Evolutionary conservation across 2,329 filamentous ascomycete genomes (phyloP), one percentile per base, ranked within the genome.

Genomic region (Herpotrichia juniperi): DNA sequence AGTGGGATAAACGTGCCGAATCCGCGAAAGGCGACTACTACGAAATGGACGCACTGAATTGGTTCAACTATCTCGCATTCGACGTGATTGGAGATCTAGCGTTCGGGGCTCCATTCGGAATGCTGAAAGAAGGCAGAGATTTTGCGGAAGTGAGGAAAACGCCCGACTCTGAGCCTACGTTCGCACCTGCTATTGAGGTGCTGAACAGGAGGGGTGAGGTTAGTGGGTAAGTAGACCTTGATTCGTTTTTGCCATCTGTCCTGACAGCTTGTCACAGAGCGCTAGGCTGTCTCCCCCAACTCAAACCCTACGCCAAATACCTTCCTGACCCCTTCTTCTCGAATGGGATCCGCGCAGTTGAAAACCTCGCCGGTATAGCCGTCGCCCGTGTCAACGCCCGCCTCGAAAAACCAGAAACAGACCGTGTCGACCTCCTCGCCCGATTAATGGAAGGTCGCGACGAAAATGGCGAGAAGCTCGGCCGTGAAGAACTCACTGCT

Each of bases 181-280:
- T 88, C 63, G 89, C 88, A 0, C 84, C 88, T 0, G 93, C 92
- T 9, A 90, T 96, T 56, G 87, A 96, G 74, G 93, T 96, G 3
- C 79, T 96, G 48, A 96, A 96, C 76, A 84, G 92, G 12, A 83
- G 92, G 43, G 93, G 92, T 49, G 92, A 96, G 68, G 91, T 96
- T 25, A 93, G 88, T 11, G 89, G 86, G 73, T 75, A 64, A 32
- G 71, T 63, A n/a, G 4, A 12, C 11, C 12, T 12, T 45, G 31
- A 7, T 31, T 30, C 24, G 14, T 14, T 30, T 31, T 14, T 2
- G 25, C n/a, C 14, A 14, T 10, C n/a, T 39, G 2, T 17, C 14
- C 16, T 25, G 28, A 51, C 32, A 51, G 53, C 39, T 12, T 17
- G 10, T 19, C 9, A 3, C 37, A 79, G 79, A 3, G 87, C 91